Conservation (phyloP, 441 rosid species). For the Mallotus japonicus region DNA sequence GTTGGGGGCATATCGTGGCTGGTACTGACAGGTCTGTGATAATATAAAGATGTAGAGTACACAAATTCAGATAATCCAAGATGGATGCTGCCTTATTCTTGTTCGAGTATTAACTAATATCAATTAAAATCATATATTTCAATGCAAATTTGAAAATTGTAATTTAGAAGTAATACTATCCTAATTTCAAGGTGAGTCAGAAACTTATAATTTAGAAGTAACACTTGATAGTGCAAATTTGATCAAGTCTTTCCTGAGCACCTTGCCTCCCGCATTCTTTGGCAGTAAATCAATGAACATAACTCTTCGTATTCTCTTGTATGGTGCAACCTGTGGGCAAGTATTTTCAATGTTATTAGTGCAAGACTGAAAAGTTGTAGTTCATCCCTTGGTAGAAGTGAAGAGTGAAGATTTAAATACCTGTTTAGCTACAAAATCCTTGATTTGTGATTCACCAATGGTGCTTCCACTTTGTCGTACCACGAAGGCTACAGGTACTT, state of each 20-base stretch:
- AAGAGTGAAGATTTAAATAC: conserved; percentile 10
- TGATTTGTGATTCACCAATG: conserved; percentile 36
- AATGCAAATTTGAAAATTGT: not conserved
- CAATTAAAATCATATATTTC: not conserved
- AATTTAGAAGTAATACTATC: no score
- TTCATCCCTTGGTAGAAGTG: not conserved
- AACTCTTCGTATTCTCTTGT: conserved; percentile 46
- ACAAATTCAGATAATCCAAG: not conserved
- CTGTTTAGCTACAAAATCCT: conserved; percentile 39
- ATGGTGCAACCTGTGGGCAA: conserved; percentile 48
- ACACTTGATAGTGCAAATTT: conserved; percentile 28
- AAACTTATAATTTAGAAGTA: conserved; percentile 37
- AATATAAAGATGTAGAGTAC: not conserved
- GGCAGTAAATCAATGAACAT: conserved; percentile 46
- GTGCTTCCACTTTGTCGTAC: conserved; percentile 36
- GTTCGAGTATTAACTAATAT: not conserved
- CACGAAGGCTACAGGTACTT: conserved; percentile 47
- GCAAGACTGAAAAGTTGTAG: not conserved
- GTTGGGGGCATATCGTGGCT: no score
- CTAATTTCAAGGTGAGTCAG: not conserved
- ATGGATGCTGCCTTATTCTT: not conserved
- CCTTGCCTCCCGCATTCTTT: conserved; percentile 53
- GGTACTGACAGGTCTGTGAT: not conserved
- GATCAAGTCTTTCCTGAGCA: conserved; percentile 48
- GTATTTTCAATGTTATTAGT: not conserved